Base-by-base conservation (phyloP, 352 stramenopile genomes). In the Phytopythium mirpurense region DNA sequence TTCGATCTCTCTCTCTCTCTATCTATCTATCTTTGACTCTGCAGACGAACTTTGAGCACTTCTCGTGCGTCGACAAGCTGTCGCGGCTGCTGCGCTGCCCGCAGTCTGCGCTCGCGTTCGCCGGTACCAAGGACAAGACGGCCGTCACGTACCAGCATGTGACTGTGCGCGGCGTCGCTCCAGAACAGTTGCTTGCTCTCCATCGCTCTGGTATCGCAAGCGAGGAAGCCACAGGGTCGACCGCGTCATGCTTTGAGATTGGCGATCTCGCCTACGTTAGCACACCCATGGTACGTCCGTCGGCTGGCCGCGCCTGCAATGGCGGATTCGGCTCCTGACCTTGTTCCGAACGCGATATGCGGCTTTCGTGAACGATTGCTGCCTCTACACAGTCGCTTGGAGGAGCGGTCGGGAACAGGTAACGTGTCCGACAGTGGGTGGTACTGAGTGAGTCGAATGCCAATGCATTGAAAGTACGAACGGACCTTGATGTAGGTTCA, bases 101-200 rank as follows among this genome's bases (percentile, higher is more conserved):
- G 0, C 54, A 82, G 10, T 78, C 76, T 1, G 70, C 71, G 10
- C 88, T 91, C 54, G 72, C 65, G 36, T 85, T 78, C 37, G 74
- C 83, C 16, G 80, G 80, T 0, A 90, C 77, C 10, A 93, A 93
- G 54, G 83, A 91, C 64, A 91, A 91, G 50, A 67, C 60, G 3
- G 83, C 83, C 1, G 54, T 89, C 42, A 91, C 83, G 5, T 80
- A 63, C 31, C 80, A 93, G 65, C 66, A 85, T 35, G 65, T 89
- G 19, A 79, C 81, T 0, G 68, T 78, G 10, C 70, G 75, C 47
- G 69, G 68, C 8, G 63, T 89, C 18, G 18, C 52, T 0, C 74
- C 80, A 5, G 46, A 72, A 32, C 62, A 51, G n/a, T 50, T 93
- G 11, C 44, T 87, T 9, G 57, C 54, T 14, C 11, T 82, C 11